Percentiles rank a stretch among this genome's conserved stretches.
Evolutionary conservation across 2,329 filamentous ascomycete species (phyloP).

Genomic region (Leptographium procerum): DNA sequence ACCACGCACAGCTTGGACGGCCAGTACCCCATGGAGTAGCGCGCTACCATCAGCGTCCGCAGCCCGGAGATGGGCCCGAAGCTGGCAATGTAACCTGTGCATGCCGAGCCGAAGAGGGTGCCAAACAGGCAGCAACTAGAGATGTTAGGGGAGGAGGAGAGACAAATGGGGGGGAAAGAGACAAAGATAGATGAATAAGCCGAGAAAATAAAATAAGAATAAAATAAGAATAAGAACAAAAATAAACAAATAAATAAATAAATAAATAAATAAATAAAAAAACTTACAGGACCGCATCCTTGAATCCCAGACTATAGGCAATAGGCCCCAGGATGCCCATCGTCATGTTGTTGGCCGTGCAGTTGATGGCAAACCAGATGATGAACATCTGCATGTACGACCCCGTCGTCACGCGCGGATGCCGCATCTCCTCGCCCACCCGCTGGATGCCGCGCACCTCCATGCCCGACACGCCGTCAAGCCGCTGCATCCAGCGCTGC

Average conservation of each 20-base stretch:
- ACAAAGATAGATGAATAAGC: too few relatives aligned
- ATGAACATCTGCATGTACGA: conserved; percentile 28
- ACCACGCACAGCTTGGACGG: conserved; percentile 18
- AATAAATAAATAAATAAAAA: not conserved
- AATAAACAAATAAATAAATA: not conserved
- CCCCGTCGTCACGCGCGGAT: conserved; percentile 16
- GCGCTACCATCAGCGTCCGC: conserved; percentile 13
- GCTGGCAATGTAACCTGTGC: conserved; percentile 9
- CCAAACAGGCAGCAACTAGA: conserved; percentile 10
- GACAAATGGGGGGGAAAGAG: not conserved
- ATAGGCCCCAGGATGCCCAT: conserved; percentile 20
- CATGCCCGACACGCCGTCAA: conserved; percentile 8
- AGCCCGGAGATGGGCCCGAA: conserved; percentile 8
- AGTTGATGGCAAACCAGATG: conserved; percentile 33
- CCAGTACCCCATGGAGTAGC: conserved; percentile 23
- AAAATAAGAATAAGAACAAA: not conserved
- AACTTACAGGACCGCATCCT: conserved; percentile 18
- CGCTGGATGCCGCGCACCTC: conserved; percentile 5
- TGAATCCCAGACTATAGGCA: conserved; percentile 18
- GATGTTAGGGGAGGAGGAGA: too few relatives aligned
- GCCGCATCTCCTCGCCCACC: conserved; percentile 20
- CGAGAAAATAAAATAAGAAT: not conserved
- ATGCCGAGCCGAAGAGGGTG: conserved; percentile 6
- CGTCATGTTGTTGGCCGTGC: conserved; percentile 30
- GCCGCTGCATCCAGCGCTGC: conserved; percentile 1